Base-by-base conservation (phyloP, 2,329 filamentous ascomycete genomes). In the Colletotrichum navitas region DNA sequence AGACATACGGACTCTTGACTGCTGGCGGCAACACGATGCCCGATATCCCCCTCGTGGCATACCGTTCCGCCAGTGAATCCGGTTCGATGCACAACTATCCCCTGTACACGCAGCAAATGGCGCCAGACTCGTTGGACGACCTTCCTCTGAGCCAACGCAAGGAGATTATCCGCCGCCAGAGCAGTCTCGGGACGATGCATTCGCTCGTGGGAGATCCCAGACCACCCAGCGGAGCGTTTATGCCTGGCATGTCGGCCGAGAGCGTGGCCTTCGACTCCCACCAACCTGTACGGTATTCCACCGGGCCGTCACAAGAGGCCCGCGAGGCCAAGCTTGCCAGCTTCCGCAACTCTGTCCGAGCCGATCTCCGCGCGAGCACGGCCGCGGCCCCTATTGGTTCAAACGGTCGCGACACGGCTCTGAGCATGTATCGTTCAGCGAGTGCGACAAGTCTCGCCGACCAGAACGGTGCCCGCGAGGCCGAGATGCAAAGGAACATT, bases 81-180 rank as follows among this genome's bases (percentile, higher is more conserved):
- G 82, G 81, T 3, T 83, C 83, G 6, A 63, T 85, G 12, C 74
- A 81, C 74, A 81, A 83, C 73, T 80, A 83, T 66, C 73, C 79
- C 18, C 76, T 78, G 67, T 78, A 80, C 63, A 29, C 43, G 36
- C 54, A 32, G 8, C 65, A 63, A 5, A 45, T 58, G 34, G 41
- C 34, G 16, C 36, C 51, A 29, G 67, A n/a, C 24, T 72, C 73
- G 2, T 83, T 86, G 1, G 93, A 95, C 72, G 89, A 94, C 67
- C 85, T 95, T 74, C 91, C 93, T 0, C 85, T 96, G 24, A 92
- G 89, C 52, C 89, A 92, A 76, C 90, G 93, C 54, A 87, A 87
- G 66, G 82, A 88, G 56, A 80, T 92, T 36, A 89, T 93, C 66
- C 88, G 68, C 12, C 73, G 88, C 41, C 86, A 88, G 52, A 85